Evolutionary conservation across 2,329 filamentous ascomycete genomes (phyloP), one percentile per base, ranked within the genome.

Genomic region (Xylaria sp.): DNA sequence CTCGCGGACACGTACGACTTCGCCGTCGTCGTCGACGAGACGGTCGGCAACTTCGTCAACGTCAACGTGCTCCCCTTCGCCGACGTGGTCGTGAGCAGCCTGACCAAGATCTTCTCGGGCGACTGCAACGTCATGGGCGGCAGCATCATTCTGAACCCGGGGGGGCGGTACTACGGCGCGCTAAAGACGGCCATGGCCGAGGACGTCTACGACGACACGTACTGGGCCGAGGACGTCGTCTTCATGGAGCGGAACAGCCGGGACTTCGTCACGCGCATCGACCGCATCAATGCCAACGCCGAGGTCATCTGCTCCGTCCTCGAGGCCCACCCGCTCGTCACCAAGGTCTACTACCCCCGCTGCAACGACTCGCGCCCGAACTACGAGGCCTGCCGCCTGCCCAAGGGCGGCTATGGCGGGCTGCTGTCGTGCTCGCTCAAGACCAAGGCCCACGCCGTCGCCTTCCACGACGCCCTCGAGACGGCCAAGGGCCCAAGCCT

Each of bases 101-200:
- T 99, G 68, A 98, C 96, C 58, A 99, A 99, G 80, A 92, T 98
- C 63, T 99, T 99, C 82, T 97, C 94, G 65, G 96, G 96, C 60
- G 96, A 98, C 81, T 96, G 93, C 80, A 98, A 99, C 80, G 96
- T 99, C 73, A 98, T 98, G 95, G 96, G 94, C 67, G 96, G 96
- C 65, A 92, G 91, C 72, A 82, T 86, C 55, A 88, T 91, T 63
- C 78, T 91, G 55, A 91, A 91, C 75, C 88, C 88, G 0, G 87
- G 90, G 66, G 84, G 90, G n/a, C 88, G 83, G 55, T 92, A 91
- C 81, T 97, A 97, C 79, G 64, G 79, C 2, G 74, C 82, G 0
- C 81, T 99, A n/a, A 95, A 94, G 78, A 78, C 83, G 5, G 84
- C 86, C n/a, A 88, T 93, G 78, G 81, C 82, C 4, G 79, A 80